Base-by-base conservation (phyloP, 2,329 filamentous ascomycete genomes). In the Penicillium psychrosexuale region DNA sequence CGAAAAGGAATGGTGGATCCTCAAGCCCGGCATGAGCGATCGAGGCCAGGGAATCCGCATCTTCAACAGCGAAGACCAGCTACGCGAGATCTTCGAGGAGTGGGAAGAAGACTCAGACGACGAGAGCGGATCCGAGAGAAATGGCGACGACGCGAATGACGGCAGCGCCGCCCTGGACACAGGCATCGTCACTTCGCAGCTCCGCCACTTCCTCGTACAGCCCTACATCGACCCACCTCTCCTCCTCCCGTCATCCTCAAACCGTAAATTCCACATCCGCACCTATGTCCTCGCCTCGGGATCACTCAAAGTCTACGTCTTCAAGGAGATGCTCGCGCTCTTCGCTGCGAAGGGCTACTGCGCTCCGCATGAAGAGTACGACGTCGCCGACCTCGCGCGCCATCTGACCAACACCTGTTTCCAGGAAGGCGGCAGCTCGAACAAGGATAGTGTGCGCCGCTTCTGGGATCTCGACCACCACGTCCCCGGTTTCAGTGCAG, bases 21-120 rank as follows among this genome's bases (percentile, higher is more conserved):
- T 99, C 56, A 99, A 99, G 75, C 93, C 94, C 0, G 89, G 93
- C 8, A 97, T 99, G 94, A 96, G 91, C 72, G 94, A 99, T 70
- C 84, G 93, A 24, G 94, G 93, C 0, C 92, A 97, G 70, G 94
- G 94, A 1, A 97, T 99, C 55, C 79, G 90, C 37, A 78, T 99
- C 0, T 99, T 99, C 72, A 89, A 85, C 65, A 90, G 85, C 2
- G 89, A 94, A 78, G 85, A 87, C 53, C 87, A 96, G 68, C 77
- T 99, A n/a, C 87, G 88, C 57, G 81, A 70, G 13, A 94, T 99
- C 51, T 99, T 97, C 68, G 91, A 97, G 63, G 87, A 84, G 53
- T 99, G 94, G 91, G 93, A 97, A 70, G 84, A 79, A 15, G 84
- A 78, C 5, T 82, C 84, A 1, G 86, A 88, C 42, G 69, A 72